These are phyloP conservation scores for Vigna nakashimae DNA, from an alignment of 306 rosid species.

Conservation along the genomic window DNA sequence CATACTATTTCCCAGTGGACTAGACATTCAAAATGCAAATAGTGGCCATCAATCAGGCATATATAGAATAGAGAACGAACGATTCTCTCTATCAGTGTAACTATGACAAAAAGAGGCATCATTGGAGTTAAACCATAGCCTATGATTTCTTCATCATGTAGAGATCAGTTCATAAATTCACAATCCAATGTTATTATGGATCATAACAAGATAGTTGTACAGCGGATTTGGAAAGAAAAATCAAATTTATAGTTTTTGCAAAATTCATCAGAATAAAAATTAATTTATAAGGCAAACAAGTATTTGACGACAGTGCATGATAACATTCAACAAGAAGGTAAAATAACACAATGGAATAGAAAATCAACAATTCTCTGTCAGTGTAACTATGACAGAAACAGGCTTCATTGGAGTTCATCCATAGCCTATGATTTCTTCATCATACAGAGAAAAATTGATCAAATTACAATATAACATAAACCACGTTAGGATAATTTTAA, in stretches of 20 bases:
- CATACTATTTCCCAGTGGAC: too few relatives aligned
- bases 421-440: slow-evolving; percentile 59
- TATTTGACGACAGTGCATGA: too few relatives aligned
- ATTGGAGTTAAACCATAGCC: slow-evolving; percentile 65
- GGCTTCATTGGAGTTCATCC: slow-evolving; percentile 61
- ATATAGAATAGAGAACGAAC: not conserved
- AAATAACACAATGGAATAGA: not conserved
- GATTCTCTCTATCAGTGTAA: slow-evolving; percentile 68
- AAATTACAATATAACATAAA: not conserved
- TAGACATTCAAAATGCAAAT: too few relatives aligned
- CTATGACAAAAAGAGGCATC: slow-evolving; percentile 69
- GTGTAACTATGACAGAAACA: slow-evolving; percentile 76
- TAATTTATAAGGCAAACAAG: too few relatives aligned
- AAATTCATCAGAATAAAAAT: too few relatives aligned
- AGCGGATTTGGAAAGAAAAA: too few relatives aligned
- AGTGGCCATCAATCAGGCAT: too few relatives aligned
- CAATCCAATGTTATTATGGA: not conserved
- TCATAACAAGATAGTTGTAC: too few relatives aligned
- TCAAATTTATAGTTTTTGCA: too few relatives aligned
- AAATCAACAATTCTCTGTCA: slow-evolving; percentile 53
- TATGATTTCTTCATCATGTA: slow-evolving; percentile 54
- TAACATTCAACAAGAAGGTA: not conserved
- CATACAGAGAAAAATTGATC: slow-evolving; percentile 51
- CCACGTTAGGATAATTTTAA: not conserved
- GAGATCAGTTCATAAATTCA: slow-evolving; percentile 41